These are phyloP conservation scores for Acmispon strigosus DNA, from an alignment of 306 rosid species.

Conservation along the genomic window DNA sequence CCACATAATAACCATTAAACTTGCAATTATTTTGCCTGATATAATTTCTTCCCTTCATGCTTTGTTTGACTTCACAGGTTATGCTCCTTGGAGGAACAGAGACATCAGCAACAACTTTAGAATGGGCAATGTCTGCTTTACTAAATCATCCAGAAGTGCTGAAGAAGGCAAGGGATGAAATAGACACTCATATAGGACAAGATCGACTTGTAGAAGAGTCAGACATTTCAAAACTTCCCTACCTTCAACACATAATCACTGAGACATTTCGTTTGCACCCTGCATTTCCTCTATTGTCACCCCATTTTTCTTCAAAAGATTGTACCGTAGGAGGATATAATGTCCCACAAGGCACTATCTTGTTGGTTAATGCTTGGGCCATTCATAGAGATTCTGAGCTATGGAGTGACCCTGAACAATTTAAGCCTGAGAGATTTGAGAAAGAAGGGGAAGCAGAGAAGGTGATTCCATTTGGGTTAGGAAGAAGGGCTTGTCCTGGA, in stretches of 20 bases:
- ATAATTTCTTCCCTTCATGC: too few relatives aligned
- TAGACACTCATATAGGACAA: neutral
- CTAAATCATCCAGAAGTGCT: conserved; percentile 20
- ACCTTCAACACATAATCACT: conserved; percentile 12
- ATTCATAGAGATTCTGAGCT: conserved; percentile 24
- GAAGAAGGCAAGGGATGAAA: conserved; percentile 20
- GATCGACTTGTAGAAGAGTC: conserved; percentile 12
- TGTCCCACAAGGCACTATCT: conserved; percentile 11
- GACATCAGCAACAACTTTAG: conserved; percentile 20
- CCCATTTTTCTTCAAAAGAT: conserved; percentile 20
- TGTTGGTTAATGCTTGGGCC: conserved; percentile 29
- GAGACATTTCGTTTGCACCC: conserved; percentile 23
- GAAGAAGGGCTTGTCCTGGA: conserved; percentile 31
- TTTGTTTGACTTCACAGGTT: conserved; percentile 11
- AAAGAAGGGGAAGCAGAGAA: conserved; percentile 27
- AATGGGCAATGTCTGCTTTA: conserved; percentile 28
- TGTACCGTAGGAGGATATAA: conserved; percentile 22
- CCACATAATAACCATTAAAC: too few relatives aligned
- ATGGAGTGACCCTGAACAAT: conserved; percentile 17
- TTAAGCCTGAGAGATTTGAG: conserved; percentile 27
- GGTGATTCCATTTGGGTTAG: conserved; percentile 24
- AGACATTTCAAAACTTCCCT: conserved; percentile 16
- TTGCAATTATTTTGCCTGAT: too few relatives aligned
- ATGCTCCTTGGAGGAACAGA: conserved; percentile 26
- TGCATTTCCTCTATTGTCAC: conserved; percentile 14